Conservation (phyloP, 2,329 filamentous ascomycete species). For the Aspergillus fijiensis region DNA sequence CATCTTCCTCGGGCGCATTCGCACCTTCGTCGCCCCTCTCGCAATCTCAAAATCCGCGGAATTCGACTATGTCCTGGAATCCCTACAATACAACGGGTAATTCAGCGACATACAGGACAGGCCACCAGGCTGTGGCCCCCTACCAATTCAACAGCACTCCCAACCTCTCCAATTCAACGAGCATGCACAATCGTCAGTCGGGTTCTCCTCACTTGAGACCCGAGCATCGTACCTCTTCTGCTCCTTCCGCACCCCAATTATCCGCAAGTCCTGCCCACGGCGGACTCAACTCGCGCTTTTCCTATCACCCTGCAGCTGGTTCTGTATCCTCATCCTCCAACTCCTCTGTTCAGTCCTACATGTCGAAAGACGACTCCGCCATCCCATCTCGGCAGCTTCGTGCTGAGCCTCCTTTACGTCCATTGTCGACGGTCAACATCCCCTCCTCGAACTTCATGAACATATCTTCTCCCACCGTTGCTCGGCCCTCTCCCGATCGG, state of each 20-base stretch:
- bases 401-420: conserved; percentile 39
- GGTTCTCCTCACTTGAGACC: conserved; percentile 56
- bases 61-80: conserved; percentile 42
- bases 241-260: conserved; percentile 48
- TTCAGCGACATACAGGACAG: conserved; percentile 47
- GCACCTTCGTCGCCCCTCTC: conserved; percentile 32
- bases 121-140: conserved; percentile 66
- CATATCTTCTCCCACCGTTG: conserved; percentile 50
- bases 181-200: conserved; percentile 55
- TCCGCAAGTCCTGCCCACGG: conserved; percentile 32
- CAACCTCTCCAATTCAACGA: conserved; percentile 54
- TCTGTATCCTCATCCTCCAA: conserved; percentile 55
- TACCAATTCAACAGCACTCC: conserved; percentile 76
- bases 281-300: conserved; percentile 35
- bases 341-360: conserved; percentile 45
- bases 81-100: conserved; percentile 42
- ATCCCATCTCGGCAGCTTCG: conserved; percentile 41
- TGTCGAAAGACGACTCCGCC: conserved; percentile 53
- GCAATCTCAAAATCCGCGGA: conserved; percentile 41
- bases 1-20: conserved; percentile 63
- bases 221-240: conserved; percentile 57
- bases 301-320: conserved; percentile 51
- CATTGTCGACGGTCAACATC: conserved; percentile 51
- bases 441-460: conserved; percentile 57
- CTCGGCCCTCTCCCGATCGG: conserved; percentile 74